phyloP scores from a whole-genome alignment of 805 yeast genomes.

The Zygosaccharomyces siamensis region DNA sequence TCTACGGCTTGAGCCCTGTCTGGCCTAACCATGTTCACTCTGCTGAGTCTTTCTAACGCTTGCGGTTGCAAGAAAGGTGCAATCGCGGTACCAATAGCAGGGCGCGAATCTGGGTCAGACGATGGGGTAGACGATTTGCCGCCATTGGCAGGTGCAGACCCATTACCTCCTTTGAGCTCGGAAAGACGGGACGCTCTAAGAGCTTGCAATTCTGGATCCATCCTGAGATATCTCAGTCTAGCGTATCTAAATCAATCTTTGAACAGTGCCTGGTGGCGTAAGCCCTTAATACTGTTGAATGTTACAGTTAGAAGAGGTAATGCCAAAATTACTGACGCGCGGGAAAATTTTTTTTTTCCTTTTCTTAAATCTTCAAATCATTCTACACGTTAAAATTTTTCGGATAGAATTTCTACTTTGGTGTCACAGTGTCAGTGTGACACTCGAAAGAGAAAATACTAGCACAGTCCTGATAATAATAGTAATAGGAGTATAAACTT shows the following conservation, averaged over 20 bases:
- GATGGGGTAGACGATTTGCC: slow-evolving; percentile 5
- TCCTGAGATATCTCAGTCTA: slow-evolving; percentile 23
- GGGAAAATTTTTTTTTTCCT: slow-evolving; percentile 2
- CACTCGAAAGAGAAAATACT: background rate
- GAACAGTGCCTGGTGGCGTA: background rate
- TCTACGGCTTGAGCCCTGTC: slow-evolving; percentile 90
- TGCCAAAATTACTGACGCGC: slow-evolving; percentile 1
- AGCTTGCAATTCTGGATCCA: slow-evolving; percentile 91
- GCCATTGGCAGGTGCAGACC: slow-evolving; percentile 5
- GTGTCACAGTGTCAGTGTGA: background rate
- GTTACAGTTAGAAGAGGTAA: background rate
- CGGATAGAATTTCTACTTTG: background rate
- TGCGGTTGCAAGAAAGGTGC: slow-evolving; percentile 72
- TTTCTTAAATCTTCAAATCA: background rate
- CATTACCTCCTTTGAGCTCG: slow-evolving; percentile 53
- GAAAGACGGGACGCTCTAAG: slow-evolving; percentile 88
- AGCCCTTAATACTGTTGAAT: background rate
- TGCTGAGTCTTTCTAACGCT: slow-evolving; percentile 81
- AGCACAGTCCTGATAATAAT: background rate
- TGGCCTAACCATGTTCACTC: slow-evolving; percentile 85
- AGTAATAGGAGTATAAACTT: too few species aligned
- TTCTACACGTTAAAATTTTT: background rate
- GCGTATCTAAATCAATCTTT: background rate
- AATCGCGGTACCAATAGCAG: slow-evolving; percentile 34
- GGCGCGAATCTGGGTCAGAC: slow-evolving; percentile 4